phyloP scores from a whole-genome alignment of 345 rosid species.

The Salix arbutifolia region DNA sequence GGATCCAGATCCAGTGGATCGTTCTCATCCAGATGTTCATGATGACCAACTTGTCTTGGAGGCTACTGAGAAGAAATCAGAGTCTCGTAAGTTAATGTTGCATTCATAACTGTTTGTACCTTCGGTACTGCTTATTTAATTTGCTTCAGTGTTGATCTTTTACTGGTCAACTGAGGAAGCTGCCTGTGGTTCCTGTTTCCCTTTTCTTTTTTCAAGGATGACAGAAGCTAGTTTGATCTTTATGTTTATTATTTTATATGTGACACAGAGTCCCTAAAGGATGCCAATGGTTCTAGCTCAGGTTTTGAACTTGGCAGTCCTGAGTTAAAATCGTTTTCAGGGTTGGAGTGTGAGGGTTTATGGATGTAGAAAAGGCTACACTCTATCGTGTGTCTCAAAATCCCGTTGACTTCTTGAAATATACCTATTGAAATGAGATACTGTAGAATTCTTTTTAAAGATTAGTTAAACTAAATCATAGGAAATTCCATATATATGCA shows the following conservation, averaged over 20 bases:
- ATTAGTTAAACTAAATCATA: background rate
- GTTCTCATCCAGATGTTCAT: constrained; percentile 87
- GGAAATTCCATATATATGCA: background rate
- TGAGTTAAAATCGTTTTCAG: background rate
- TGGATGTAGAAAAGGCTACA: background rate
- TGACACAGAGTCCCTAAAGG: background rate
- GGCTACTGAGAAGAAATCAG: constrained; percentile 48
- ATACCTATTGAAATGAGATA: background rate
- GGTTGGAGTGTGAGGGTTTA: background rate
- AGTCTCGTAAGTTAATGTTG: constrained; percentile 52
- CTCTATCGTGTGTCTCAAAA: background rate
- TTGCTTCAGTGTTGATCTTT: background rate
- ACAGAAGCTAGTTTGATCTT: background rate
- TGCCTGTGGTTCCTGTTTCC: background rate
- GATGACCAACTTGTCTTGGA: constrained; percentile 61
- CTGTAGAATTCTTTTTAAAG: background rate
- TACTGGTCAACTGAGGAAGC: constrained; percentile 1
- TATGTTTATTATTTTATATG: background rate
- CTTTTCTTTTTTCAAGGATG: background rate
- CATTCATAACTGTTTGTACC: background rate
- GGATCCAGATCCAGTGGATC: constrained; percentile 84
- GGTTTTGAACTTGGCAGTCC: background rate
- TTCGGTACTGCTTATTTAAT: background rate
- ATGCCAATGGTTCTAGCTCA: background rate
- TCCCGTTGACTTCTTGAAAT: background rate